A percentile compares a stretch with the other conserved stretches of the same genome.
These are phyloP conservation scores for Russula abietina DNA, from an alignment of 768 basidiomycete genomes.

Conservation along the genomic window DNA sequence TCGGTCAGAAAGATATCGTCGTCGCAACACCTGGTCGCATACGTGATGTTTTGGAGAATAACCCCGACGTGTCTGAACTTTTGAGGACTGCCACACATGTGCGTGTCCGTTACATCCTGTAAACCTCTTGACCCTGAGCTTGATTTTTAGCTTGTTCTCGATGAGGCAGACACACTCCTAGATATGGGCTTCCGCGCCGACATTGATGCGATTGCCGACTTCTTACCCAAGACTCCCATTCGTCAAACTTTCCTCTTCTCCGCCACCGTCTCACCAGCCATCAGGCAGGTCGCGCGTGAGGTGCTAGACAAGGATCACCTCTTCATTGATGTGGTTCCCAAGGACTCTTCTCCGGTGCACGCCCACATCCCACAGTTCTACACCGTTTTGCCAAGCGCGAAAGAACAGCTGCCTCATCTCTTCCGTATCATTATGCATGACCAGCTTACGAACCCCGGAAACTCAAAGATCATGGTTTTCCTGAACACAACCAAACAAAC, in stretches of 20 bases:
- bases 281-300: constrained; percentile 62
- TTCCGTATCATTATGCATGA: constrained; percentile 81
- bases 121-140: constrained; percentile 11
- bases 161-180: constrained; percentile 87
- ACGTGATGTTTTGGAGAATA: constrained; percentile 60
- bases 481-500: constrained; percentile 81
- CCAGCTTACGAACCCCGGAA: constrained; percentile 61
- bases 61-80: constrained; percentile 47
- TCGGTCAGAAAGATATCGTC: constrained; percentile 67
- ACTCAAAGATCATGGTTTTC: constrained; percentile 78
- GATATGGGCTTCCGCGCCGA: constrained; percentile 92
- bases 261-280: constrained; percentile 70
- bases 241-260: constrained; percentile 93
- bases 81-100: constrained; percentile 56
- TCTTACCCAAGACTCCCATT: constrained; percentile 52
- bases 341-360: constrained; percentile 58
- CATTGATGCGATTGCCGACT: constrained; percentile 61
- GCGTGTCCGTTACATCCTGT: constrained; percentile 28
- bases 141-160: constrained; percentile 64
- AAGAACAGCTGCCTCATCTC: constrained; percentile 72
- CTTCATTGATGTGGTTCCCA: constrained; percentile 68
- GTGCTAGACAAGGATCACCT: constrained; percentile 54
- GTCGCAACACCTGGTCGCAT: constrained; percentile 89
- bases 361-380: constrained; percentile 76
- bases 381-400: constrained; percentile 60